Percentiles rank a stretch among this genome's conserved stretches.
phyloP scores from a whole-genome alignment of 2,329 filamentous ascomycete species.

The Pestalotiopsis sp. region DNA sequence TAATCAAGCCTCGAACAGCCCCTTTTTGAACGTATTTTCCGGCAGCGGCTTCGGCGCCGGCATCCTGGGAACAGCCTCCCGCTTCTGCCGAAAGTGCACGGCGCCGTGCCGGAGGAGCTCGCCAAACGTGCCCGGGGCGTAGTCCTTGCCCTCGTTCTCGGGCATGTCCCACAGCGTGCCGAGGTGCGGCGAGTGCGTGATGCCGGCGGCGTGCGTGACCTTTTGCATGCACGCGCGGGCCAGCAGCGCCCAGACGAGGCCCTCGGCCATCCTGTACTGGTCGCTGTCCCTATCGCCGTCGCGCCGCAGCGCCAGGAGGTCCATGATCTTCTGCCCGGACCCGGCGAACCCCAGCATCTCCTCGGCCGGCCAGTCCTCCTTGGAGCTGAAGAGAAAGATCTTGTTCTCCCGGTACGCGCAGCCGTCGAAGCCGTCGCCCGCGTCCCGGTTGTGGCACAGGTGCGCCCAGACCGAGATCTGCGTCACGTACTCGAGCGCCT shows the following conservation, averaged over 20 bases:
- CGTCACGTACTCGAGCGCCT: constrained; percentile 39
- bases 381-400: constrained; percentile 12
- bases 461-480: constrained; percentile 40
- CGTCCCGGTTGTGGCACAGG: constrained; percentile 25
- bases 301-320: constrained; percentile 22
- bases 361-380: constrained; percentile 18
- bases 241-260: constrained; percentile 17
- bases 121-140: constrained; percentile 20
- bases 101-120: constrained; percentile 19
- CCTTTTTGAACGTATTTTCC: constrained; percentile 2
- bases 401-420: constrained; percentile 24
- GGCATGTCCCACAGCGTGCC: constrained; percentile 18
- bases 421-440: constrained; percentile 25
- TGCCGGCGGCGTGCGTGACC: constrained; percentile 17
- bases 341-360: constrained; percentile 18
- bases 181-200: constrained; percentile 17
- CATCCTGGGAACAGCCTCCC: background rate
- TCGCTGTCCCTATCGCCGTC: constrained; percentile 17
- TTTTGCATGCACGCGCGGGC: constrained; percentile 20
- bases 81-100: constrained; percentile 18
- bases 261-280: constrained; percentile 16
- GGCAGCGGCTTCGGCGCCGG: background rate
- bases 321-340: constrained; percentile 20
- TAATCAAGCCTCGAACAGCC: constrained; percentile 2
- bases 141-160: constrained; percentile 19